Evolutionary conservation across 495 filamentous ascomycete species (phyloP).

Genomic region (Penicillium odoratum): DNA sequence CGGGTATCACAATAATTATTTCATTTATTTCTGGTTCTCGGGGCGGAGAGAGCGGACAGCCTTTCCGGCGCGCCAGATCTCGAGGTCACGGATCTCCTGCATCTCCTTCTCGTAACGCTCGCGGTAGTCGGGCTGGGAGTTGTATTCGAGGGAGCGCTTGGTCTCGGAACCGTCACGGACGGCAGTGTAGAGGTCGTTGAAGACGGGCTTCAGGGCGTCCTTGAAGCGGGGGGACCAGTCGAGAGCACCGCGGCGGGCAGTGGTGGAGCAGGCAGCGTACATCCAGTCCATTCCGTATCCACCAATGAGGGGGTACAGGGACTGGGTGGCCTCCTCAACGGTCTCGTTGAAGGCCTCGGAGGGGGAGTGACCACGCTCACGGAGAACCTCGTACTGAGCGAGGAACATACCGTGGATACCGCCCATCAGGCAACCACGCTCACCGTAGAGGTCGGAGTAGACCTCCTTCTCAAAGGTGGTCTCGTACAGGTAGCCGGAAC

Average conservation of each 20-base stretch:
- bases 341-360: slow-evolving; percentile 99
- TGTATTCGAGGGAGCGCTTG: slow-evolving; percentile 90
- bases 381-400: slow-evolving; percentile 99
- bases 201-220: slow-evolving; percentile 94
- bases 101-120: slow-evolving; percentile 96
- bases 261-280: slow-evolving; percentile 99
- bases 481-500: slow-evolving; percentile 98
- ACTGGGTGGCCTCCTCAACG: slow-evolving; percentile 98
- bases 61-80: slow-evolving; percentile 99
- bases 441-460: slow-evolving; percentile 98
- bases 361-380: slow-evolving; percentile 94
- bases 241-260: slow-evolving; percentile 95
- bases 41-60: slow-evolving; percentile 87
- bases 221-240: slow-evolving; percentile 97
- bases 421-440: slow-evolving; percentile 99
- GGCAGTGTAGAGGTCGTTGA: slow-evolving; percentile 92
- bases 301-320: slow-evolving; percentile 94
- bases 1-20: slow-evolving; percentile 33
- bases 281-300: slow-evolving; percentile 99
- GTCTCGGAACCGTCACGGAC: slow-evolving; percentile 91
- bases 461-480: slow-evolving; percentile 99
- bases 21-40: slow-evolving; percentile 82
- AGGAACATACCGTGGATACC: slow-evolving; percentile 99
- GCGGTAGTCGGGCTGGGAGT: slow-evolving; percentile 89
- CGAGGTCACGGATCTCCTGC: slow-evolving; percentile 90